A percentile compares a stretch with the other conserved stretches of the same genome.
Conservation (phyloP, 2,329 filamentous ascomycete species). For the Lasiodiplodia sp. region DNA sequence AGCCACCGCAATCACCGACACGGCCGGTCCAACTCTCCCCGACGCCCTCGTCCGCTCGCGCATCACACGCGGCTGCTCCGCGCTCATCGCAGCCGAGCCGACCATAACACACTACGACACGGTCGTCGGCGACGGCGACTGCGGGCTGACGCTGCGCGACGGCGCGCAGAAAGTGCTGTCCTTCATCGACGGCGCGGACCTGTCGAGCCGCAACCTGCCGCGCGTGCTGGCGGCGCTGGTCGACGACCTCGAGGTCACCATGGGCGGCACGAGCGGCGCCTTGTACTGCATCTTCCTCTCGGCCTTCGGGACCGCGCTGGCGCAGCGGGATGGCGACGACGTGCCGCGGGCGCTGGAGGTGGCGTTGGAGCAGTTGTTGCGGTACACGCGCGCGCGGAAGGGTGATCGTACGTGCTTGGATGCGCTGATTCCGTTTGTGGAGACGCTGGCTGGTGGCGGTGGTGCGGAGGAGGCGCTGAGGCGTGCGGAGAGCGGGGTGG, state of each 20-base stretch:
- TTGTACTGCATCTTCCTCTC: slow-evolving; percentile 85
- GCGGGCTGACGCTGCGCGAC: slow-evolving; percentile 69
- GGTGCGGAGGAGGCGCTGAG: slow-evolving; percentile 73
- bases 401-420: slow-evolving; percentile 90
- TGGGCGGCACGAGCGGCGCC: slow-evolving; percentile 74
- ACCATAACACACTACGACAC: slow-evolving; percentile 71
- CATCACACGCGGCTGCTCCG: slow-evolving; percentile 42
- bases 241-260: slow-evolving; percentile 66
- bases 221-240: slow-evolving; percentile 63
- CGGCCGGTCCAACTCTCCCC: slow-evolving; percentile 37
- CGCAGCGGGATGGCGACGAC: slow-evolving; percentile 41
- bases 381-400: slow-evolving; percentile 81
- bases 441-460: slow-evolving; percentile 64
- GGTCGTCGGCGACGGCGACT: slow-evolving; percentile 85
- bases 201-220: slow-evolving; percentile 54
- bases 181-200: slow-evolving; percentile 42
- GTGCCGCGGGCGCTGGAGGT: slow-evolving; percentile 45
- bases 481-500: slow-evolving; percentile 74
- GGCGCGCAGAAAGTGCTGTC: slow-evolving; percentile 57
- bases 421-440: slow-evolving; percentile 82
- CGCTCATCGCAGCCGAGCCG: slow-evolving; percentile 62
- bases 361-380: slow-evolving; percentile 44
- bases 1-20: slow-evolving; percentile 11
- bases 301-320: slow-evolving; percentile 60
- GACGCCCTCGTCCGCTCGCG: slow-evolving; percentile 38